phyloP scores from a whole-genome alignment of 1,139 yeast genomes.

The Ogataea hybrid region DNA sequence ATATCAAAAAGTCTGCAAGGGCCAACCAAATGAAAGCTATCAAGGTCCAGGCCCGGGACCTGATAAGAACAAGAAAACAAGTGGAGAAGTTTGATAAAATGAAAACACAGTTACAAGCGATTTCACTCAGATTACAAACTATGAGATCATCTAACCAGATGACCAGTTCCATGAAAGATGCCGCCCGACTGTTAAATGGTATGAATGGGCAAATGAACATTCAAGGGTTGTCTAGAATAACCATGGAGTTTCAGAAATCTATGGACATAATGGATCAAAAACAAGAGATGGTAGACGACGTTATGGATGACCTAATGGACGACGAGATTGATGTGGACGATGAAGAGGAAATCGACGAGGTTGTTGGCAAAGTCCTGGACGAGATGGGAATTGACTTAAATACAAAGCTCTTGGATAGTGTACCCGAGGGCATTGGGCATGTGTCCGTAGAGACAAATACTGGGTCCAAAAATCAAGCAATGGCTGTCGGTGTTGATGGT shows the following conservation, averaged over 20 bases:
- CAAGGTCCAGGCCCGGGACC: slow-evolving; percentile 92
- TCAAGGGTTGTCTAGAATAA: slow-evolving; percentile 83
- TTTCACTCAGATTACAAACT: slow-evolving; percentile 82
- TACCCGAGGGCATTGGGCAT: slow-evolving; percentile 50
- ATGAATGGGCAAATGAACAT: slow-evolving; percentile 87
- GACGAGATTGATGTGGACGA: slow-evolving; percentile 73
- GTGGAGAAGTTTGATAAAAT: slow-evolving; percentile 87
- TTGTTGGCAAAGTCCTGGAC: slow-evolving; percentile 86
- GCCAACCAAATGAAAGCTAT: slow-evolving; percentile 87
- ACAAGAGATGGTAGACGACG: slow-evolving; percentile 98
- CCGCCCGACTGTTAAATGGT: slow-evolving; percentile 79
- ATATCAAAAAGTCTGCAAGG: slow-evolving; percentile 89
- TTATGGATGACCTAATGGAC: slow-evolving; percentile 93
- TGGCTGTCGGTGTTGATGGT: slow-evolving; percentile 37
- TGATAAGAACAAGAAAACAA: slow-evolving; percentile 75
- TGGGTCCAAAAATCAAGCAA: slow-evolving; percentile 41
- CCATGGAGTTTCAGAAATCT: slow-evolving; percentile 93
- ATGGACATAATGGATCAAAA: slow-evolving; percentile 98
- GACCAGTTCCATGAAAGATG: slow-evolving; percentile 94
- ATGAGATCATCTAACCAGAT: slow-evolving; percentile 93
- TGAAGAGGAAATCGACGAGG: slow-evolving; percentile 90
- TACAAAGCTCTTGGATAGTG: slow-evolving; percentile 53
- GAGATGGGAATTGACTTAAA: slow-evolving; percentile 92
- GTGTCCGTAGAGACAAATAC: slow-evolving; percentile 30
- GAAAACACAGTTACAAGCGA: slow-evolving; percentile 96